Conservation (phyloP, 805 yeast genomes). For the Teunomyces pallodes region DNA sequence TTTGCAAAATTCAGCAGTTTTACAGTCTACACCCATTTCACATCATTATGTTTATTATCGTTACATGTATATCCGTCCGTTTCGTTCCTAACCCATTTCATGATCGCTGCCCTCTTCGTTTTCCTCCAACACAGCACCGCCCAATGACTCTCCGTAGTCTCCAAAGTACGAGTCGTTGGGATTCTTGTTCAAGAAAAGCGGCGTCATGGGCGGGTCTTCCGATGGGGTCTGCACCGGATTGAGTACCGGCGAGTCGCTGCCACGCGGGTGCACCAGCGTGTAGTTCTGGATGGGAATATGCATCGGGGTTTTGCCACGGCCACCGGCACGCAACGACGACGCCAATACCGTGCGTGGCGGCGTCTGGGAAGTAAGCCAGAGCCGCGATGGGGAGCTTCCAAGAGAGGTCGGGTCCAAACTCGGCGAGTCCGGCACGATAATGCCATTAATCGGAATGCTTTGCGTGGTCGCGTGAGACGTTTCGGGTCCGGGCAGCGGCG, state of each 20-base stretch:
- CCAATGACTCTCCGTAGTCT: not conserved
- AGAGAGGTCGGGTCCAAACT: conserved; percentile 49
- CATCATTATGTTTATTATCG: not conserved
- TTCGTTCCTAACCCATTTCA: not conserved
- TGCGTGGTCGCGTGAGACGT: conserved; percentile 17
- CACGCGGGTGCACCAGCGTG: conserved; percentile 5
- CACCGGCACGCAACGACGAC: conserved; percentile 1
- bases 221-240: conserved; percentile 43
- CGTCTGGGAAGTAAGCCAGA: conserved; percentile 51
- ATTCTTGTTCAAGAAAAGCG: conserved; percentile 19
- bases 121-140: conserved; percentile 8
- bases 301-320: conserved; percentile 5
- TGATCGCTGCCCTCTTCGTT: conserved; percentile 6
- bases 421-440: conserved; percentile 49
- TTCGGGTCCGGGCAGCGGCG: conserved; percentile 3
- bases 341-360: conserved; percentile 42
- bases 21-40: no score
- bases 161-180: conserved; percentile 13
- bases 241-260: conserved; percentile 24
- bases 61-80: not conserved
- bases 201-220: conserved; percentile 46
- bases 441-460: conserved; percentile 26
- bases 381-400: conserved; percentile 55
- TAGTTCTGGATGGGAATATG: conserved; percentile 10
- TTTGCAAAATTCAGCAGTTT: no score